Evolutionary conservation across 2,329 filamentous ascomycete species (phyloP), one percentile per base, ranked within the genome.

Genomic region (Botrytis tulipae): DNA sequence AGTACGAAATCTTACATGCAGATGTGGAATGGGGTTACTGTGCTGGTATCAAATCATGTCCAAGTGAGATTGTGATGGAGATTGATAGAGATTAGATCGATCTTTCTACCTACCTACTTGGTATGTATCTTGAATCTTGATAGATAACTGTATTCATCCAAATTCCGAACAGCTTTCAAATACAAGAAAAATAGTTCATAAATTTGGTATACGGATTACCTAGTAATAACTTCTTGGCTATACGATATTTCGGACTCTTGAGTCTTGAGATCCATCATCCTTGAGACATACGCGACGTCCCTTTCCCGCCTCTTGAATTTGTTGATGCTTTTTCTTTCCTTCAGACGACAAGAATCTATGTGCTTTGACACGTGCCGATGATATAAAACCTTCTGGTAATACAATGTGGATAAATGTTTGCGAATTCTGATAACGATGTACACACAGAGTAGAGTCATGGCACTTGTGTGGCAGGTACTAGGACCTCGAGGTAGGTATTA

Each of bases 1-100:
- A 66, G 42, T 66, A 66, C 42, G 62, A 66, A 66, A 48, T 66
- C 42, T 66, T 66, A 48, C 63, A 66, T 48, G 62, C 62, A 66
- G 62, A 48, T 66, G n/a, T 46, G 18, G 32, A 46, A 46, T 65
- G 59, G 29, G 20, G 10, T 8, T n/a, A n/a, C 12, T 12, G 22
- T 16, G 35, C 37, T n/a, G 60, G 32, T 62, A 62, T 62, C 35
- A 62, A 62, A n/a, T n/a, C 16, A 62, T n/a, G 60, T 40, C 60
- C 9, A 40, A 40, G 12, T 42, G 37, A 40, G 25, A 62, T n/a
- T n/a, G 10, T n/a, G n/a, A 42, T n/a, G 6, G 3, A n/a, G 48
- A 54, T 54, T 12, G 20, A 42, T 22, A 25, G 10, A 22, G 60
- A 42, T 63, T 18, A 22, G 60, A 42, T 63, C n/a, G n/a, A 29